A percentile compares a stretch with the other conserved stretches of the same genome.
These are phyloP conservation scores for Butyriboletus loyo DNA, from an alignment of 768 basidiomycete species.

Conservation along the genomic window DNA sequence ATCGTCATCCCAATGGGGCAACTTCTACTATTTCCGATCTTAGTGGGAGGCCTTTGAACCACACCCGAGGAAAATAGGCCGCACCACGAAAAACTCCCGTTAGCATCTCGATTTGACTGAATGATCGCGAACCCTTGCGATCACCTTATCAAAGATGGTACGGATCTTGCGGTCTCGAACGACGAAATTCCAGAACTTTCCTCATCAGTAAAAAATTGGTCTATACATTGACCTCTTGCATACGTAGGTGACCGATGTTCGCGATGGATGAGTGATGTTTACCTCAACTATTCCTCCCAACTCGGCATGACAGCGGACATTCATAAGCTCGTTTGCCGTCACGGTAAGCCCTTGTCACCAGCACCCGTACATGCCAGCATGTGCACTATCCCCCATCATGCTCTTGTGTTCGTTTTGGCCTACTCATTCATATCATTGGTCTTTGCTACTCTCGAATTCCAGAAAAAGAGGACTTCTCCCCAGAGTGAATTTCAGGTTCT, in stretches of 20 bases:
- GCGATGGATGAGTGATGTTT: background rate
- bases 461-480: background rate
- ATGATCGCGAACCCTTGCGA: background rate
- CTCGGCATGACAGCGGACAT: background rate
- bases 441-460: background rate
- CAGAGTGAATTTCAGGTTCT: slow-evolving; percentile 4
- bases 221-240: background rate
- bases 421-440: background rate
- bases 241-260: background rate
- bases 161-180: background rate
- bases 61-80: background rate
- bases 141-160: background rate
- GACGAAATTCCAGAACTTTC: background rate
- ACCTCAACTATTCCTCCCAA: background rate
- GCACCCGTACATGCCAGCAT: slow-evolving; percentile 1
- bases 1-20: background rate
- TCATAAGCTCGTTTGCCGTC: background rate
- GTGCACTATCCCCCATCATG: background rate
- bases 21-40: background rate
- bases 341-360: background rate
- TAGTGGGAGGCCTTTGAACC: background rate
- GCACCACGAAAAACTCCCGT: background rate
- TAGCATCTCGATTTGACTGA: background rate
- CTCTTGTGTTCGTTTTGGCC: slow-evolving; percentile 1
- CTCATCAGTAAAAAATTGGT: slow-evolving; percentile 2